Conservation (phyloP, 257 asterid species). For the Forsythia suspensa region DNA sequence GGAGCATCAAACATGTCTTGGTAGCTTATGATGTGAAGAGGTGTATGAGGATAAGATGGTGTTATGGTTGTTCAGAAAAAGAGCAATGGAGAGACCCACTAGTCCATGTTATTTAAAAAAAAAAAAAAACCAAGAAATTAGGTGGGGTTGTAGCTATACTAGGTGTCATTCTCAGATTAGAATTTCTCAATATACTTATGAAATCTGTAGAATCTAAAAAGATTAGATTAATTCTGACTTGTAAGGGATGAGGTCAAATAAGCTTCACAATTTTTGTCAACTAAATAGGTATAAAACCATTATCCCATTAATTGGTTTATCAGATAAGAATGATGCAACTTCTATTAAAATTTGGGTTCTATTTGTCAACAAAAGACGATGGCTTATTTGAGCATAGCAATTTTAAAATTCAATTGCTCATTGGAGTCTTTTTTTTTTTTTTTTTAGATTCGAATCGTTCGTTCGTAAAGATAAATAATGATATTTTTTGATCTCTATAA, state of each 20-base stretch:
- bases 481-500: too few species aligned
- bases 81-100: conserved; percentile 43
- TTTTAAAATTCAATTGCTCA: too few species aligned
- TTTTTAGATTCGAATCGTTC: too few species aligned
- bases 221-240: conserved; percentile 27
- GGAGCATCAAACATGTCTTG: conserved; percentile 33
- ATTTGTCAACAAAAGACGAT: too few species aligned
- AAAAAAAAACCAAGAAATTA: conserved; percentile 9
- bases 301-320: not conserved
- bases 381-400: too few species aligned
- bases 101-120: conserved; percentile 32
- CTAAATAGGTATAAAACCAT: conserved; percentile 39
- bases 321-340: not conserved
- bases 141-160: conserved; percentile 40
- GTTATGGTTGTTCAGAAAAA: conserved; percentile 25
- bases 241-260: conserved; percentile 38
- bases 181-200: conserved; percentile 2
- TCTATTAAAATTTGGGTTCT: too few species aligned
- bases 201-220: not conserved
- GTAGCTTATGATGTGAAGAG: conserved; percentile 41
- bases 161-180: conserved; percentile 13
- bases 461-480: too few species aligned
- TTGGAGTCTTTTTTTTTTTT: too few species aligned
- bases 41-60: conserved; percentile 47
- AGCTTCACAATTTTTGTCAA: conserved; percentile 44